Conservation (phyloP, 2,329 filamentous ascomycete genomes). For the Fusarium euwallaceae region DNA sequence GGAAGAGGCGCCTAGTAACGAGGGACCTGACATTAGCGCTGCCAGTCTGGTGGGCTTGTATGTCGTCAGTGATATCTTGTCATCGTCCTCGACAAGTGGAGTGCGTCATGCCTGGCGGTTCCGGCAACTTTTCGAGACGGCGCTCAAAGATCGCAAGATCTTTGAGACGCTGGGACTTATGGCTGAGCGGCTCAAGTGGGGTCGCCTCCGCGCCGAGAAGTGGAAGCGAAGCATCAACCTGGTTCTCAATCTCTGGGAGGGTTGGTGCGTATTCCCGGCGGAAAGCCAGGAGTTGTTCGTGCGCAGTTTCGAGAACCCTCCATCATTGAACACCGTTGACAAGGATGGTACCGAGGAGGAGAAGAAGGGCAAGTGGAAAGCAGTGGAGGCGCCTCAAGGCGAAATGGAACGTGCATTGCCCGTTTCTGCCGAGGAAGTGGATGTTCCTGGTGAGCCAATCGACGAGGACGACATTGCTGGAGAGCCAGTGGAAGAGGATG, state of each 20-base stretch:
- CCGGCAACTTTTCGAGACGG: constrained; percentile 81
- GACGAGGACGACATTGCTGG: constrained; percentile 57
- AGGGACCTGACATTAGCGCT: constrained; percentile 72
- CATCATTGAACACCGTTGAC: constrained; percentile 54
- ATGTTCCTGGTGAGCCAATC: constrained; percentile 62
- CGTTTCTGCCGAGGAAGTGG: constrained; percentile 56
- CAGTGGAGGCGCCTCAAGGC: constrained; percentile 57
- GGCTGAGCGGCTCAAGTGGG: constrained; percentile 81
- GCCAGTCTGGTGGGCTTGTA: constrained; percentile 87
- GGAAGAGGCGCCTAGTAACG: constrained; percentile 56
- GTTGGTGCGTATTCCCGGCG: constrained; percentile 79
- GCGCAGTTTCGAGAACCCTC: constrained; percentile 78
- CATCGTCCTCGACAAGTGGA: constrained; percentile 80
- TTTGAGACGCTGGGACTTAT: constrained; percentile 83
- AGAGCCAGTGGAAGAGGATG: constrained; percentile 59
- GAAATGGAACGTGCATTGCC: constrained; percentile 36
- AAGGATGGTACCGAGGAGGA: constrained; percentile 44
- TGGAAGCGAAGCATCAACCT: constrained; percentile 83
- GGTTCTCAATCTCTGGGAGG: constrained; percentile 78
- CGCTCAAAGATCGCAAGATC: constrained; percentile 74
- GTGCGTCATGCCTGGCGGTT: constrained; percentile 91
- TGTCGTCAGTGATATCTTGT: constrained; percentile 81
- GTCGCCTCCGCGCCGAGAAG: constrained; percentile 83
- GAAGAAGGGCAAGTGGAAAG: constrained; percentile 63
- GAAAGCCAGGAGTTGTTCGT: constrained; percentile 80